Conservation (phyloP, 169 alveolate species). For the Plasmodium blacklocki region DNA sequence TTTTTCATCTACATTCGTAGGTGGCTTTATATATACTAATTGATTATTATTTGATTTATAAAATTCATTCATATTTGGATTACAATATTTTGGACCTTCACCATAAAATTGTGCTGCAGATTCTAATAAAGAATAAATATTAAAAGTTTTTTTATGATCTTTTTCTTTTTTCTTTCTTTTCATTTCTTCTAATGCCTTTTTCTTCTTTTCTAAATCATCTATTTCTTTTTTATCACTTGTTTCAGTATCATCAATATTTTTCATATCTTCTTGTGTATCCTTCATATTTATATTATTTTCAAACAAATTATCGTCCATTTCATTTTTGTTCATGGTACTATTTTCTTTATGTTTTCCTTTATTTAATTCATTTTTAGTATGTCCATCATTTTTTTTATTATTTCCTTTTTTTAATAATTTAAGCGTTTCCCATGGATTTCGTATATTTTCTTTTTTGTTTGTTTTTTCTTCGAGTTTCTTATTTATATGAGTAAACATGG, state of each 20-base stretch:
- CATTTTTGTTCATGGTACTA: conserved; percentile 2
- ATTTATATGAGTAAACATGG: conserved; percentile 69
- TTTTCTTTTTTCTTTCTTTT: conserved; percentile 67
- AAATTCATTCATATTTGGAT: conserved; percentile 71
- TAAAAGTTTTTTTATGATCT: conserved; percentile 44
- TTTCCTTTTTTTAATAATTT: conserved; percentile 50
- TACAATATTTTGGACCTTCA: conserved; percentile 76
- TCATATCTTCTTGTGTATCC: conserved; percentile 18
- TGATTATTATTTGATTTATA: conserved; percentile 60
- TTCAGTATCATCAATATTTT: conserved; percentile 8
- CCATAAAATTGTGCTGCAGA: conserved; percentile 75
- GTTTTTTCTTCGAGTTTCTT: conserved; percentile 47
- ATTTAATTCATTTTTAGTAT: conserved; percentile 6
- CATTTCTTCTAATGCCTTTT: conserved; percentile 71
- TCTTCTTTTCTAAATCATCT: conserved; percentile 44
- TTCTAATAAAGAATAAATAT: conserved; percentile 60
- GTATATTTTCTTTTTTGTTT: conserved; percentile 6
- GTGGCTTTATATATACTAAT: conserved; percentile 73
- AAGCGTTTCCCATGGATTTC: conserved; percentile 62
- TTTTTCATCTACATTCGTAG: conserved; percentile 52
- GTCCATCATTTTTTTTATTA: conserved; percentile 13
- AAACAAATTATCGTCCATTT: not conserved
- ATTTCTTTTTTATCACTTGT: conserved; percentile 5
- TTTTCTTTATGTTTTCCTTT: not conserved
- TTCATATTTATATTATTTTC: not conserved